phyloP scores from a whole-genome alignment of 1,139 yeast species.

The Pichiaceae sp. region DNA sequence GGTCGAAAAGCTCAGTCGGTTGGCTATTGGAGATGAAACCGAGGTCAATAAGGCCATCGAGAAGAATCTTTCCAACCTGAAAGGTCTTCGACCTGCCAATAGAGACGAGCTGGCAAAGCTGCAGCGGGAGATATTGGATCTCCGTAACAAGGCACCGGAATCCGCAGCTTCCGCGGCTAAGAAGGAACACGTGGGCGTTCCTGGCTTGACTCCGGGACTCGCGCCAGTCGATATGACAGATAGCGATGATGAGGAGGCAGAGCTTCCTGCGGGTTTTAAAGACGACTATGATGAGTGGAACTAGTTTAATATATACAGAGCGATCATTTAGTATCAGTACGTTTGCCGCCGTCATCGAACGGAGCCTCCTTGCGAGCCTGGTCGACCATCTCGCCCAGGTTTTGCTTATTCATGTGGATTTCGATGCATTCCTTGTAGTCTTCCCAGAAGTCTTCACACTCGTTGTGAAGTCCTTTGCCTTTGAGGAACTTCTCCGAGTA shows the following conservation, averaged over 20 bases:
- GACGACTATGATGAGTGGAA: conserved; percentile 22
- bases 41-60: conserved; percentile 38
- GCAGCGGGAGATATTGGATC: conserved; percentile 11
- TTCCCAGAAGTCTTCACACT: conserved; percentile 86
- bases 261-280: conserved; percentile 8
- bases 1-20: conserved; percentile 42
- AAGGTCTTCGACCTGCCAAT: conserved; percentile 36
- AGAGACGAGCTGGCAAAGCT: conserved; percentile 30
- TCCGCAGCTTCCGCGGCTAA: conserved; percentile 35
- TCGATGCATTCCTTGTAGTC: conserved; percentile 82
- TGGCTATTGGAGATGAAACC: conserved; percentile 31
- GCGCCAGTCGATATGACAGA: conserved; percentile 72
- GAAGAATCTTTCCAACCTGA: conserved; percentile 39
- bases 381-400: conserved; percentile 77
- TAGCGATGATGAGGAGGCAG: conserved; percentile 23
- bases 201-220: conserved; percentile 85
- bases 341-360: conserved; percentile 55
- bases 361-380: conserved; percentile 92
- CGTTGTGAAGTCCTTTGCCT: conserved; percentile 64
- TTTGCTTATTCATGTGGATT: conserved; percentile 59
- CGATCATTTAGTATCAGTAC: conserved; percentile 1
- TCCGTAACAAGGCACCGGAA: conserved; percentile 18
- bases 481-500: conserved; percentile 81
- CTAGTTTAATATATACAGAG: conserved; percentile 2
- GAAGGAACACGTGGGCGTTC: conserved; percentile 37